Evolutionary conservation across 2,329 filamentous ascomycete species (phyloP).

Genomic region (Monilinia fructicola): DNA sequence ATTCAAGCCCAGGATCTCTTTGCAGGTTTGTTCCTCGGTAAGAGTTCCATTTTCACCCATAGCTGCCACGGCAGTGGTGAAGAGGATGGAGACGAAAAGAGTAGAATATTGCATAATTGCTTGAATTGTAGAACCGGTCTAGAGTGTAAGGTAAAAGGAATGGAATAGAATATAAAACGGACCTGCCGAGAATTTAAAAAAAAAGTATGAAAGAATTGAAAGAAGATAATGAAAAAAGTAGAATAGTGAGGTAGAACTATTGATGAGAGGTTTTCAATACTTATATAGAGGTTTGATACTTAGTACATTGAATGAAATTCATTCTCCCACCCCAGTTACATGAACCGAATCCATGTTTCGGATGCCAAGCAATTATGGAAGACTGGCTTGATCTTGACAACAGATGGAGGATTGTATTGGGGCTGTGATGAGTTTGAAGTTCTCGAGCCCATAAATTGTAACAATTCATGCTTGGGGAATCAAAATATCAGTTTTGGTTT

Average conservation of each 20-base stretch:
- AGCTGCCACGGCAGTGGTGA: constrained; percentile 36
- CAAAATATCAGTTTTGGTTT: constrained; percentile 2
- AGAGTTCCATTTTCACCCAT: constrained; percentile 38
- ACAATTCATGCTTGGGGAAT: constrained; percentile 15
- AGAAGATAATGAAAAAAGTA: not conserved
- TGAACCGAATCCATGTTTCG: not conserved
- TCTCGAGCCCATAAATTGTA: constrained; percentile 12
- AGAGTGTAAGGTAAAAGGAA: not conserved
- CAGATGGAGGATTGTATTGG: not conserved
- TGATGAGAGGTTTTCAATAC: not conserved
- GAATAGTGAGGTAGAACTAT: not conserved
- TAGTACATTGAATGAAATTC: not conserved
- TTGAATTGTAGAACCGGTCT: constrained; percentile 11
- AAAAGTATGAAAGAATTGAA: not conserved
- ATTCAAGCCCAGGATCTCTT: constrained; percentile 39
- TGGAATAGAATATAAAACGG: constrained; percentile 14
- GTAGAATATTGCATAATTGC: constrained; percentile 31
- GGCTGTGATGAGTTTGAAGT: not conserved
- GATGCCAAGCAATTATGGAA: constrained; percentile 5
- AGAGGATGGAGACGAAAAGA: constrained; percentile 33
- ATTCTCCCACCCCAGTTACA: not conserved
- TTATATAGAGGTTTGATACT: constrained; percentile 10
- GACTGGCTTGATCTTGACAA: not conserved
- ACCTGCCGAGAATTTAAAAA: constrained; percentile 12
- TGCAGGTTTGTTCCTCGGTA: constrained; percentile 41